Evolutionary conservation across 1,284 basidiomycete genomes (phyloP).

Genomic region (Amylostereum areolatum): DNA sequence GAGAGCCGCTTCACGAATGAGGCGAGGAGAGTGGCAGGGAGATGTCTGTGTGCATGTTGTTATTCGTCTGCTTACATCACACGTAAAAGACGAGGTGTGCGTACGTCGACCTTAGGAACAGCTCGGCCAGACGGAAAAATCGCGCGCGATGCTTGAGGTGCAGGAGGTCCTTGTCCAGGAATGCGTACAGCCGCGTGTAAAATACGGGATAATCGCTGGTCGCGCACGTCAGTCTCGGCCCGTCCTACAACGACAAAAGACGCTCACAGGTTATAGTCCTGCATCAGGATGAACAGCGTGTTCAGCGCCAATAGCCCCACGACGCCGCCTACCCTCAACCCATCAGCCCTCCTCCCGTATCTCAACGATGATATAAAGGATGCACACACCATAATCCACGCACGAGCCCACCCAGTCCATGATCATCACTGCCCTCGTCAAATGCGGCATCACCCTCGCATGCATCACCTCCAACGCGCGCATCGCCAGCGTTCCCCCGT

Average conservation of each 20-base stretch:
- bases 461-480: constrained; percentile 79
- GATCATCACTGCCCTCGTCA: constrained; percentile 75
- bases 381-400: constrained; percentile 68
- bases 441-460: constrained; percentile 77
- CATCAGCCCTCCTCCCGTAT: no score
- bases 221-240: not conserved
- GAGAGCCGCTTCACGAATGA: constrained; percentile 93
- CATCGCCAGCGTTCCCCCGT: constrained; percentile 31
- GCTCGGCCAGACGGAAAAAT: constrained; percentile 90
- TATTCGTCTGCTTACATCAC: constrained; percentile 1
- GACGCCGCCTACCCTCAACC: constrained; percentile 56
- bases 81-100: constrained; percentile 23
- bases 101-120: constrained; percentile 87
- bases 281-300: constrained; percentile 87
- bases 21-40: constrained; percentile 85
- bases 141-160: constrained; percentile 91
- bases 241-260: constrained; percentile 1
- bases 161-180: constrained; percentile 82
- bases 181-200: constrained; percentile 89
- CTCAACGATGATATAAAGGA: no score
- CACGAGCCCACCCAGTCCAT: constrained; percentile 94
- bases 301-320: constrained; percentile 92
- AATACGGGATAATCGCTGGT: constrained; percentile 91
- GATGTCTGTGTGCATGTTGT: constrained; percentile 47
- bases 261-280: constrained; percentile 86